phyloP scores from a whole-genome alignment of 1,284 basidiomycete genomes.

The Phylloboletellus chloephorus region DNA sequence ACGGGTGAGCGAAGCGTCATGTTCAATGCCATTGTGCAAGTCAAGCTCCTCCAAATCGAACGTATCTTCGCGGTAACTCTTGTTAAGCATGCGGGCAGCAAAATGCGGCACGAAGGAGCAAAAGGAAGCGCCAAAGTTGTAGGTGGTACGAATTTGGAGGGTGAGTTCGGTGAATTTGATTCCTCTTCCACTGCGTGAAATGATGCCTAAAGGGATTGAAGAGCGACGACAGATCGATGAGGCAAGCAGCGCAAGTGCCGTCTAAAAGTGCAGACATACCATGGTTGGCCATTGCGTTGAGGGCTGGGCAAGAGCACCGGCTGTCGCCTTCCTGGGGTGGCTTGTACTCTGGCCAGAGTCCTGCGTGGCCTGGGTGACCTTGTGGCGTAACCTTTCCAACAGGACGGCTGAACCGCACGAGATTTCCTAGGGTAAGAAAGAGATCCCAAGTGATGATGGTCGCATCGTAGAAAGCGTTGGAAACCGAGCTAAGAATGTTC shows the following conservation, averaged over 20 bases:
- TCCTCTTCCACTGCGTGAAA: constrained; percentile 59
- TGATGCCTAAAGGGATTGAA: constrained; percentile 44
- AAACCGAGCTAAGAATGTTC: constrained; percentile 23
- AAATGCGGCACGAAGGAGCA: constrained; percentile 57
- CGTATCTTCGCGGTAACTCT: constrained; percentile 49
- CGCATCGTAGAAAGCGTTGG: constrained; percentile 30
- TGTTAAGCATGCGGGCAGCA: constrained; percentile 52
- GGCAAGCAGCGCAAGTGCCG: no score
- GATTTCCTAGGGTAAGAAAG: constrained; percentile 49
- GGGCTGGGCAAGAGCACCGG: constrained; percentile 60
- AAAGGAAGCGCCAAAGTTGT: constrained; percentile 66
- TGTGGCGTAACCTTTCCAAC: constrained; percentile 50
- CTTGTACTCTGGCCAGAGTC: constrained; percentile 63
- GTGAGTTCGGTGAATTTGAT: constrained; percentile 60
- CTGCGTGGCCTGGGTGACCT: constrained; percentile 55
- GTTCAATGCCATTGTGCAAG: constrained; percentile 73
- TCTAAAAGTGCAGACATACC: constrained; percentile 38
- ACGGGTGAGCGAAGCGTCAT: constrained; percentile 71
- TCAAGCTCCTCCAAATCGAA: constrained; percentile 62
- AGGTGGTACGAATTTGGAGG: constrained; percentile 45
- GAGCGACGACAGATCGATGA: not conserved
- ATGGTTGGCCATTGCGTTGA: constrained; percentile 74
- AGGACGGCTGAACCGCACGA: constrained; percentile 45
- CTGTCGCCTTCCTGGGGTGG: constrained; percentile 58
- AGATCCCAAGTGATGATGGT: constrained; percentile 51